Evolutionary conservation across 2,329 filamentous ascomycete genomes (phyloP).

Genomic region (Penicillium psychrosexuale): DNA sequence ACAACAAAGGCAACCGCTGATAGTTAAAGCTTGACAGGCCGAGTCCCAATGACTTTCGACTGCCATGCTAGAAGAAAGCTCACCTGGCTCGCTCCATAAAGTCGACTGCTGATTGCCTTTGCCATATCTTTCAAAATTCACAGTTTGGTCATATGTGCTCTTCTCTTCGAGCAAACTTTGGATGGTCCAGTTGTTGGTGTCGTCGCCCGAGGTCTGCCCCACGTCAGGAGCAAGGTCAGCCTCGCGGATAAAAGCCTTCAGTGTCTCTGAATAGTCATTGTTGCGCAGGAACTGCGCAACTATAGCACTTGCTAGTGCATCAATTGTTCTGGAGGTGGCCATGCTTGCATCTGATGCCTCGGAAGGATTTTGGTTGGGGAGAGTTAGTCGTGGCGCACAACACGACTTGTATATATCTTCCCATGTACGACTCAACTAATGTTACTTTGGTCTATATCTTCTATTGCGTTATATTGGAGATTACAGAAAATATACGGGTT

Average conservation of each 20-base stretch:
- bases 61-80: slow-evolving; percentile 12
- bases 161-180: slow-evolving; percentile 62
- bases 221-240: slow-evolving; percentile 53
- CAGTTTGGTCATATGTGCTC: slow-evolving; percentile 54
- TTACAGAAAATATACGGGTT: neutral
- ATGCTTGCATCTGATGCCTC: slow-evolving; percentile 5
- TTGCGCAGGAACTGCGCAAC: slow-evolving; percentile 45
- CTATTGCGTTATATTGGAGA: neutral
- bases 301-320: slow-evolving; percentile 33
- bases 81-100: slow-evolving; percentile 50
- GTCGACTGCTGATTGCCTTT: slow-evolving; percentile 40
- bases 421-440: neutral
- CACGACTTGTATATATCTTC: neutral
- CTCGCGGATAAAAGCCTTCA: slow-evolving; percentile 57
- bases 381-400: neutral
- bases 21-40: neutral
- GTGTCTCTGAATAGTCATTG: slow-evolving; percentile 50
- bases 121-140: slow-evolving; percentile 56
- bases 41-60: neutral
- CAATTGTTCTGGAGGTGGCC: slow-evolving; percentile 15
- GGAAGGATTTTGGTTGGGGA: neutral
- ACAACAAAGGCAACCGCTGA: neutral
- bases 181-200: slow-evolving; percentile 51
- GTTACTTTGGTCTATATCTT: neutral
- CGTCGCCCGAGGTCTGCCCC: slow-evolving; percentile 36